A percentile compares a stretch with the other conserved stretches of the same genome.
Conservation (phyloP, 2,329 filamentous ascomycete species). For the Plenodomus tracheiphilus region DNA sequence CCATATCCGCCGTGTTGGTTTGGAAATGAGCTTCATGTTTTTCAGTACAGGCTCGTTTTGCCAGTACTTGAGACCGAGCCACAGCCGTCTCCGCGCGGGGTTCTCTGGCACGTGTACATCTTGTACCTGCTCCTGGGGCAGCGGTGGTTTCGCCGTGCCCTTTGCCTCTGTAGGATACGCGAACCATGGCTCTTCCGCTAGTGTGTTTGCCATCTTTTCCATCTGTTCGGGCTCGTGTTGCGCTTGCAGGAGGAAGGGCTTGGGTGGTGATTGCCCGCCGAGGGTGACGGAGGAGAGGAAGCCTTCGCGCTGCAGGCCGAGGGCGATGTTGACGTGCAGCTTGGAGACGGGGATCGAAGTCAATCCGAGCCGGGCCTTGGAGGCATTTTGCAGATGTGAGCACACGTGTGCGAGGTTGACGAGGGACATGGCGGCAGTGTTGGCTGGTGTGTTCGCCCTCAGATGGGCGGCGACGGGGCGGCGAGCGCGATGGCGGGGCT, state of each 20-base stretch:
- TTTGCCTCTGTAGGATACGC: conserved; percentile 27
- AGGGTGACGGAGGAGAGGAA: conserved; percentile 81
- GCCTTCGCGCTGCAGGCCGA: conserved; percentile 80
- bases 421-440: conserved; percentile 64
- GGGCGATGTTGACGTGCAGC: conserved; percentile 73
- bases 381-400: conserved; percentile 89
- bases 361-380: conserved; percentile 77
- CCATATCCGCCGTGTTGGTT: conserved; percentile 72
- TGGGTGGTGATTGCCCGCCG: conserved; percentile 61
- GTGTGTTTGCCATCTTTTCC: conserved; percentile 36
- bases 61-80: conserved; percentile 91
- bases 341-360: conserved; percentile 83
- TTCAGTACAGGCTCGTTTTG: conserved; percentile 77
- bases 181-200: conserved; percentile 47
- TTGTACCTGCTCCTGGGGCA: conserved; percentile 25
- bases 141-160: conserved; percentile 8
- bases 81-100: conserved; percentile 73
- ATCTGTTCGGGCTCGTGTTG: conserved; percentile 31
- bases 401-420: conserved; percentile 77
- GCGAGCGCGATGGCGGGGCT: conserved; percentile 10
- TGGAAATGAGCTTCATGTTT: conserved; percentile 68
- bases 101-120: conserved; percentile 55
- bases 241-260: conserved; percentile 39
- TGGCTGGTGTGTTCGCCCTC: conserved; percentile 26
- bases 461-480: conserved; percentile 24